Percentiles rank a stretch among this genome's conserved stretches.
These are phyloP conservation scores for Talaromyces sp. DNA, from an alignment of 2,329 filamentous ascomycete genomes.

Conservation along the genomic window DNA sequence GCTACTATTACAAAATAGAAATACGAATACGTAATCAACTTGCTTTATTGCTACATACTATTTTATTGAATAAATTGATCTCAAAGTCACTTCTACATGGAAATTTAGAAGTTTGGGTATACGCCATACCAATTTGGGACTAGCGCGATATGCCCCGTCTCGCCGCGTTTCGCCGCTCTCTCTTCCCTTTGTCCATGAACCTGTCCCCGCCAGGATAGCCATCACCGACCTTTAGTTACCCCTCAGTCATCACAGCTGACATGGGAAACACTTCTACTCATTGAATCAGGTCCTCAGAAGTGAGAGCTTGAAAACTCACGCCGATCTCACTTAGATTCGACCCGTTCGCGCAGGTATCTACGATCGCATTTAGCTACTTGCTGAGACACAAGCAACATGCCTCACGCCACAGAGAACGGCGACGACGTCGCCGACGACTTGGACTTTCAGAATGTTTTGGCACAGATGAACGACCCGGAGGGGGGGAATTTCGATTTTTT, in stretches of 20 bases:
- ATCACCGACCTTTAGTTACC: neutral
- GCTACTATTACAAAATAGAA: neutral
- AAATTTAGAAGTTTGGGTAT: neutral
- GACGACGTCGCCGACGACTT: slow-evolving; percentile 28
- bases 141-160: neutral
- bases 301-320: neutral
- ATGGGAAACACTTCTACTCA: neutral
- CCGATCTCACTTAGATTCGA: neutral
- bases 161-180: neutral
- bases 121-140: neutral
- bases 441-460: slow-evolving; percentile 39
- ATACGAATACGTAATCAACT: neutral
- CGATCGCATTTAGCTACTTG: neutral
- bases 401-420: slow-evolving; percentile 31
- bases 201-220: neutral
- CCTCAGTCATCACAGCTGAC: neutral
- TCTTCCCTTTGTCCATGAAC: neutral
- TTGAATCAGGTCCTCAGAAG: neutral
- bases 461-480: slow-evolving; percentile 34
- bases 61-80: neutral
- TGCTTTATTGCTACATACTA: no score
- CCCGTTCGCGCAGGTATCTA: neutral
- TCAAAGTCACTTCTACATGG: neutral
- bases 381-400: slow-evolving; percentile 25
- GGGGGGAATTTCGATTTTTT: slow-evolving; percentile 30